phyloP scores from a whole-genome alignment of 2,329 filamentous ascomycete species.

The Cladosporium sp. region DNA sequence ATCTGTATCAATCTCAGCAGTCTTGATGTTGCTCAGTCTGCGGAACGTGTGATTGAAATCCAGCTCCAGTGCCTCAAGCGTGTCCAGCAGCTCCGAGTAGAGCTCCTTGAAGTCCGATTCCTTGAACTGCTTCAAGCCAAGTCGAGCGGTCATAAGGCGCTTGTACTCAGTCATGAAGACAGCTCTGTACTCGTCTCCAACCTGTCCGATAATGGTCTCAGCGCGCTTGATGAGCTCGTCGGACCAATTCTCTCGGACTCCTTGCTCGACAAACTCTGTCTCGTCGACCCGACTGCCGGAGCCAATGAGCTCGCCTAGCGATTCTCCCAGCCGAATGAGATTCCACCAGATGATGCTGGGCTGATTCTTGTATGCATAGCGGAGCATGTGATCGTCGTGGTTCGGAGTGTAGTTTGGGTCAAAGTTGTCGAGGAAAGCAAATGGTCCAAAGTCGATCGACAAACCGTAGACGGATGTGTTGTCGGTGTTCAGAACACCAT shows the following conservation, averaged over 20 bases:
- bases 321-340: constrained; percentile 84
- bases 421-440: constrained; percentile 97
- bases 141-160: constrained; percentile 72
- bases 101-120: constrained; percentile 76
- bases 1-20: constrained; percentile 65
- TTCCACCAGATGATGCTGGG: constrained; percentile 99
- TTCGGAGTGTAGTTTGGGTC: constrained; percentile 94
- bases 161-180: constrained; percentile 91
- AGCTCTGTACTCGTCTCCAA: constrained; percentile 83
- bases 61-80: constrained; percentile 75
- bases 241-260: constrained; percentile 68
- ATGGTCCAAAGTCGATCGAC: constrained; percentile 92
- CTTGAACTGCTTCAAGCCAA: constrained; percentile 71
- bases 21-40: constrained; percentile 64
- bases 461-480: constrained; percentile 91
- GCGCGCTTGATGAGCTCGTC: constrained; percentile 73
- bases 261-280: constrained; percentile 67
- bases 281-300: constrained; percentile 72
- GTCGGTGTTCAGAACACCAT: constrained; percentile 95
- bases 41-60: constrained; percentile 97
- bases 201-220: constrained; percentile 76
- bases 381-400: constrained; percentile 83
- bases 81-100: constrained; percentile 80
- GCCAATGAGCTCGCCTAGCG: constrained; percentile 83
- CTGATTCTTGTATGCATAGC: constrained; percentile 92